Evolutionary conservation across 1,284 basidiomycete genomes (phyloP), one percentile per base, ranked within the genome.

Genomic region (Irpex rosettiformis): DNA sequence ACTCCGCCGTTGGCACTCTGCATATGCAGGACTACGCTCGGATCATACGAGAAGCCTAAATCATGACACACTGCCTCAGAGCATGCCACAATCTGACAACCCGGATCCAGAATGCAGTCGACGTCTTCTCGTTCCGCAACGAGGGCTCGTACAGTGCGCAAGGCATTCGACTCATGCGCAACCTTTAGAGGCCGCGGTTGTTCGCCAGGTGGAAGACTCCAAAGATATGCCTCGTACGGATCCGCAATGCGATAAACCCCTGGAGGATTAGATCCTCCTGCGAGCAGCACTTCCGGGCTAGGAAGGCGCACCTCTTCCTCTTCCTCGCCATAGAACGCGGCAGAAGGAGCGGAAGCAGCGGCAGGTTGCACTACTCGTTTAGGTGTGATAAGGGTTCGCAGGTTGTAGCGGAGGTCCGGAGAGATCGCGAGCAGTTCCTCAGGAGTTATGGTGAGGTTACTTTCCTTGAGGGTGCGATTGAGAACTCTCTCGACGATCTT

Each of bases 1-100:
- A 67, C 37, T 0, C 55, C 56, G 4, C 67, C 61, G 49, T 72
- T 73, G 18, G 67, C 69, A 18, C 60, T 64, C 56, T 68, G 64
- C 66, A 71, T 67, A 3, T 60, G 10, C 1, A 67, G 47, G 7
- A 30, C n/a, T 21, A 67, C 25, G 8, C 24, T 49, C 2, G 65
- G 69, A 52, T 70, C 61, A 57, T 62, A 70, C 4, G 55, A 29
- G 21, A 71, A 37, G 11, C 60, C 62, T n/a, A 66, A 59, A 0
- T 25, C 22, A 18, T 62, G 37, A 27, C 59, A 60, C 8, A 69
- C 59, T 7, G 55, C 62, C 27, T 69, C 64, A 1, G 66, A 69
- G 60, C 69, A 67, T 0, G 65, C 61, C 2, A 70, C 55, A 28
- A 71, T 67, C 24, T 65, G 55, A 1, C 60, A 68, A 4, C 70